phyloP scores from a whole-genome alignment of 306 rosid species.

The Betula pendula region DNA sequence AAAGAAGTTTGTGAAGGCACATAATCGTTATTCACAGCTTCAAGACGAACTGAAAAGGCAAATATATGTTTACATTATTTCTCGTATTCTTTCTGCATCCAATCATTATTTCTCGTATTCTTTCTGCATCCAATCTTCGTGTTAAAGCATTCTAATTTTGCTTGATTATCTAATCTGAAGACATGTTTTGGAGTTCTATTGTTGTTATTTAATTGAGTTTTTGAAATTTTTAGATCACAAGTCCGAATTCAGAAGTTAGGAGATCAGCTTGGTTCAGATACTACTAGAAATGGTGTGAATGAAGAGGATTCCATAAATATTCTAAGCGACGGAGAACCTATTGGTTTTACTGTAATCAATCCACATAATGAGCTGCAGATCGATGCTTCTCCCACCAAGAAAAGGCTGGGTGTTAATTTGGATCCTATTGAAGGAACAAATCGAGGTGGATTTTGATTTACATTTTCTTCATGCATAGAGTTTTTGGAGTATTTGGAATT shows the following conservation, averaged over 20 bases:
- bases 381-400: slow-evolving; percentile 55
- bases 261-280: slow-evolving; percentile 72
- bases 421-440: slow-evolving; percentile 49
- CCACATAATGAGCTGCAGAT: slow-evolving; percentile 49
- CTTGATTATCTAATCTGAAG: slow-evolving; percentile 22
- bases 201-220: slow-evolving; percentile 26
- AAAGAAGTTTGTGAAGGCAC: slow-evolving; percentile 70
- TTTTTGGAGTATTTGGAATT: neutral
- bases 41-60: slow-evolving; percentile 83
- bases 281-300: slow-evolving; percentile 52
- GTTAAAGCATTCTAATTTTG: slow-evolving; percentile 14
- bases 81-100: slow-evolving; percentile 2
- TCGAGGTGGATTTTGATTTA: slow-evolving; percentile 41
- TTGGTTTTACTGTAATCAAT: slow-evolving; percentile 40
- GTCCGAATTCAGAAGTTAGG: slow-evolving; percentile 74
- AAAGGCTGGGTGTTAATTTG: slow-evolving; percentile 41
- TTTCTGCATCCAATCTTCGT: slow-evolving; percentile 1
- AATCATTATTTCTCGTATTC: neutral
- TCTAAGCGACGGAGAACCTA: slow-evolving; percentile 73
- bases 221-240: slow-evolving; percentile 60
- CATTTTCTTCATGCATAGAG: neutral
- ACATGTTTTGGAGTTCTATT: neutral
- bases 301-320: slow-evolving; percentile 88
- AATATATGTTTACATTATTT: slow-evolving; percentile 27
- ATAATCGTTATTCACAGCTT: slow-evolving; percentile 52